Conservation (phyloP, 352 stramenopile species). For the Phytophthora agathidicida region DNA sequence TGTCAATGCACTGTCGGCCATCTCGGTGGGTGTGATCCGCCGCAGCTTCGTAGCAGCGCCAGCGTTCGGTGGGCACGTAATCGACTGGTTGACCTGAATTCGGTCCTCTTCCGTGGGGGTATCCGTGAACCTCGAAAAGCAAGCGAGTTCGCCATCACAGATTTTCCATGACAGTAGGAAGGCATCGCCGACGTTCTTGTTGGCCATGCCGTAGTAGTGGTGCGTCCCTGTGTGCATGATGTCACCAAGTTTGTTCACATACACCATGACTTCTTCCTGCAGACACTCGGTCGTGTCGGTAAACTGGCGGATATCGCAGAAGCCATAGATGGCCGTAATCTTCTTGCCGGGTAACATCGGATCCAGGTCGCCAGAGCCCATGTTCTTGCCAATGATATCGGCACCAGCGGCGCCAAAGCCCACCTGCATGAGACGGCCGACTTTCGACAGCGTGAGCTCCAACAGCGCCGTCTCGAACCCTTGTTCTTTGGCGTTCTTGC, state of each 20-base stretch:
- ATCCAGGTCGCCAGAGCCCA: slow-evolving; percentile 87
- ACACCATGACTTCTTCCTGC: slow-evolving; percentile 93
- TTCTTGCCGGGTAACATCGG: slow-evolving; percentile 91
- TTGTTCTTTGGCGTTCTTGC: slow-evolving; percentile 81
- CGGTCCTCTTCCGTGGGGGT: slow-evolving; percentile 76
- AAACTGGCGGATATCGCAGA: slow-evolving; percentile 95
- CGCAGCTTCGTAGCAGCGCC: slow-evolving; percentile 67
- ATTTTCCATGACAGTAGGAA: slow-evolving; percentile 96
- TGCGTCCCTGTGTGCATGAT: slow-evolving; percentile 90
- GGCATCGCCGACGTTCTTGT: slow-evolving; percentile 91
- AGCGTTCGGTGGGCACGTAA: slow-evolving; percentile 71
- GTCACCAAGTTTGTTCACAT: slow-evolving; percentile 91
- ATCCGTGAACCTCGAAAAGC: slow-evolving; percentile 85
- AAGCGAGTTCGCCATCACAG: slow-evolving; percentile 79
- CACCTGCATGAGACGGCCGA: slow-evolving; percentile 87
- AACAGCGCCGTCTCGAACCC: slow-evolving; percentile 79
- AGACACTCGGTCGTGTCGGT: slow-evolving; percentile 91
- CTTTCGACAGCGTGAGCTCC: slow-evolving; percentile 85
- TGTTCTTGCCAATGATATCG: slow-evolving; percentile 89
- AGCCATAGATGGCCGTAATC: slow-evolving; percentile 94
- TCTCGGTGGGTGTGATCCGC: slow-evolving; percentile 84
- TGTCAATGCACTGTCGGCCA: slow-evolving; percentile 94
- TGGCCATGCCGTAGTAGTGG: slow-evolving; percentile 88
- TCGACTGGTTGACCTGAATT: slow-evolving; percentile 70
- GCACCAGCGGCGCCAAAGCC: slow-evolving; percentile 82